Evolutionary conservation across 1,139 yeast genomes (phyloP), one percentile per base, ranked within the genome.

Genomic region (Nakaseomyces nivariensis): DNA sequence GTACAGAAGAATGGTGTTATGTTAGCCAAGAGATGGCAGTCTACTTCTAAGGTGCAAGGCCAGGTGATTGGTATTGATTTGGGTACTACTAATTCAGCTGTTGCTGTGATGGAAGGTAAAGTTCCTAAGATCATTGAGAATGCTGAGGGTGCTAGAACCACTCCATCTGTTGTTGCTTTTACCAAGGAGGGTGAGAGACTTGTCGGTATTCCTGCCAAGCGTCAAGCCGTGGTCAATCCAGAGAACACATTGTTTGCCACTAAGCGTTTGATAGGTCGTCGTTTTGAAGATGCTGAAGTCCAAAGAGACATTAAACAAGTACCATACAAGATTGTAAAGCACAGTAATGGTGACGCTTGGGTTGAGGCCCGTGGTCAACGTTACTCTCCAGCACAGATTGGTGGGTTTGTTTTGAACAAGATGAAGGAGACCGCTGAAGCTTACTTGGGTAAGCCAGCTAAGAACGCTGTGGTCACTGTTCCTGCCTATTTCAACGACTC

Each of bases 71-170:
- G 98, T 78, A 90, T 92, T 69, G 98, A 92, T 77, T 80, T 92
- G 71, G 98, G 98, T 76, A 92, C 97, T 72, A 92, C 97, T 73
- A 92, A 92, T 81, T 92, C 98, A 51, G 97, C 98, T 54, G 98
- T 92, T 58, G 98, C 98, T 55, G 76, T 92, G 59, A 90, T 92
- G 96, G 95, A 88, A 73, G 98, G 98, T 70, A 86, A 88, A 74
- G 74, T 84, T 54, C 97, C 98, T 64, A 88, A 88, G 76, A 95
- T 94, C 64, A 85, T 92, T 64, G 97, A 90, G 77, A 92, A 92
- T 75, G 85, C 96, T 55, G 98, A 92, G 77, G 98, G 98, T 81
- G 86, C 96, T 52, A 85, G 98, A 75, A 92, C 98, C 57, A 92
- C 98, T 47, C 98, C 98, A 45, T 92, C 98, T 46, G 95, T 92